Percentiles rank a stretch among this genome's conserved stretches.
Evolutionary conservation across 1,139 yeast species (phyloP).

Genomic region (Arxiozyma telluris): DNA sequence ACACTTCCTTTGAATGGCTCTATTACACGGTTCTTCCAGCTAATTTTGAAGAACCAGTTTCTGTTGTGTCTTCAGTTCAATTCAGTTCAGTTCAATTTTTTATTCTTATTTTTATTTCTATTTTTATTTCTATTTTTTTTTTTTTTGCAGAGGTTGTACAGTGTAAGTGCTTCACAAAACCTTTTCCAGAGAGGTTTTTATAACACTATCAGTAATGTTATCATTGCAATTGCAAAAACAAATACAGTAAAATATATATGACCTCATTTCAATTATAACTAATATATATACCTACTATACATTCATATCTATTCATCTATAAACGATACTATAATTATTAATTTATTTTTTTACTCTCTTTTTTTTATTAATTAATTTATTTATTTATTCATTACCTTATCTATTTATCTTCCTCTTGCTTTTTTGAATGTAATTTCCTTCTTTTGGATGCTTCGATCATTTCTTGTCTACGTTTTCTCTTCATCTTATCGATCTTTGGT

Average conservation of each 20-base stretch:
- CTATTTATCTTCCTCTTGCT: background rate
- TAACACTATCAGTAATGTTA: too few species aligned
- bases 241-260: background rate
- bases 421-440: conserved; percentile 34
- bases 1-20: too few species aligned
- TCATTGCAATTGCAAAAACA: too few species aligned
- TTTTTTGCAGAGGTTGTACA: background rate
- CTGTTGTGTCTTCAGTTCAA: too few species aligned
- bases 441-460: conserved; percentile 77
- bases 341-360: too few species aligned
- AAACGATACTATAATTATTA: too few species aligned
- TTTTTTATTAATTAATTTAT: too few species aligned
- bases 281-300: background rate
- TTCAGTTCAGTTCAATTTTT: too few species aligned
- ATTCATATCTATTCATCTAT: background rate
- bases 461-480: conserved; percentile 53
- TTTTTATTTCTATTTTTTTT: too few species aligned
- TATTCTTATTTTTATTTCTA: too few species aligned
- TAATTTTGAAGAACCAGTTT: too few species aligned
- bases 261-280: background rate
- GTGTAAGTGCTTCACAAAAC: background rate
- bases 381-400: background rate
- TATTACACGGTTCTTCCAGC: too few species aligned
- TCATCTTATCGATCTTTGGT: conserved; percentile 58
- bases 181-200: background rate